Evolutionary conservation across 257 asterid genomes (phyloP).

Genomic region (Plantago major): DNA sequence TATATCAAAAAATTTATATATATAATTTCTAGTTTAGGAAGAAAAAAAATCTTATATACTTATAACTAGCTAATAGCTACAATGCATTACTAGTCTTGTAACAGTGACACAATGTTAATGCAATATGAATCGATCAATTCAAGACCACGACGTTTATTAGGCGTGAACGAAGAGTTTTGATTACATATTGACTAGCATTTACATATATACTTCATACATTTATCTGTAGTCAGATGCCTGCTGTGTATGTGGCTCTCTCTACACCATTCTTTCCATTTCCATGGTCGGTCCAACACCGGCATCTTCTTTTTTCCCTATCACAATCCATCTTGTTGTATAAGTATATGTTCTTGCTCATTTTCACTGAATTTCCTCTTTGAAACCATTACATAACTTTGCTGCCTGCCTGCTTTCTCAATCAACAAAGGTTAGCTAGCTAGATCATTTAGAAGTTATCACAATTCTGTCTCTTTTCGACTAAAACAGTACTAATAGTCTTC

Average conservation of each 20-base stretch:
- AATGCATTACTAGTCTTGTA: constrained; percentile 1
- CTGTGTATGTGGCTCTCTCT: constrained; percentile 48
- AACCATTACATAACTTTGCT: constrained; percentile 17
- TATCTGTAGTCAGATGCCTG: constrained; percentile 26
- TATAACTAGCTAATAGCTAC: not conserved
- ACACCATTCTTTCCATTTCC: constrained; percentile 48
- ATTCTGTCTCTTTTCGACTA: not conserved
- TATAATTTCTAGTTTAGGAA: not conserved
- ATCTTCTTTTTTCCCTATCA: constrained; percentile 31
- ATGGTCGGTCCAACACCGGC: constrained; percentile 54
- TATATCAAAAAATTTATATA: not conserved
- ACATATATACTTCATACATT: not conserved
- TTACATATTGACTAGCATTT: constrained; percentile 34
- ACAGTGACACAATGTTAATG: constrained; percentile 17
- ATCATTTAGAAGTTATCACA: not conserved
- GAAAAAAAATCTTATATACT: not conserved
- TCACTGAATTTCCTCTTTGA: constrained; percentile 26
- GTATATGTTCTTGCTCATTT: constrained; percentile 29
- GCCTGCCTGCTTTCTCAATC: constrained; percentile 13
- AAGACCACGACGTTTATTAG: constrained; percentile 19
- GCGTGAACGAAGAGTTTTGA: constrained; percentile 32
- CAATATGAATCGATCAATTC: not conserved
- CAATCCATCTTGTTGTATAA: constrained; percentile 21
- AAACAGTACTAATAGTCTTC: too few relatives aligned
- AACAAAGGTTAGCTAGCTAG: constrained; percentile 11